These are phyloP conservation scores for Didymella sp. DNA, from an alignment of 2,329 filamentous ascomycete species.

Conservation along the genomic window DNA sequence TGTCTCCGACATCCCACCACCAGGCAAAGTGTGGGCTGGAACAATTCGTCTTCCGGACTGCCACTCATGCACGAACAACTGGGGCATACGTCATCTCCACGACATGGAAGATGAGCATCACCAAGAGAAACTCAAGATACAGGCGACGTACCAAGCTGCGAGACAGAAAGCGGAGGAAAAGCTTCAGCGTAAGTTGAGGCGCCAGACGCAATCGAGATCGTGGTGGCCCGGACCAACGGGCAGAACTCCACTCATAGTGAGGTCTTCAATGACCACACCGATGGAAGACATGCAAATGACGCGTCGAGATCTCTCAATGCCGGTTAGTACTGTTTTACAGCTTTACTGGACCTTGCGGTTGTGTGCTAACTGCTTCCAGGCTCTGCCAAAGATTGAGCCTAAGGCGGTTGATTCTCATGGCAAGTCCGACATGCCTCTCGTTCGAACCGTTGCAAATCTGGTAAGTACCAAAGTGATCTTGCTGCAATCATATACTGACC, in stretches of 20 bases:
- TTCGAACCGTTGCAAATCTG: not conserved
- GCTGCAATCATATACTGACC: not conserved
- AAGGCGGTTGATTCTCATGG: not conserved
- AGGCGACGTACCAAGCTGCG: no score
- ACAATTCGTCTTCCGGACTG: not conserved
- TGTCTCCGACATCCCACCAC: not conserved
- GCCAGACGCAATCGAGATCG: not conserved
- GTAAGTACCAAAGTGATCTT: not conserved
- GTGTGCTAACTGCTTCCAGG: not conserved
- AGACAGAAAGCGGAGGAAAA: not conserved
- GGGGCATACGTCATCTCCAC: not conserved
- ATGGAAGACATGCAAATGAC: not conserved
- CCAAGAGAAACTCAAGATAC: not conserved
- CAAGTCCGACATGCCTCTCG: not conserved
- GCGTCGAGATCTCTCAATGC: not conserved
- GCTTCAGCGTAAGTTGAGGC: not conserved
- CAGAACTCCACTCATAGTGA: not conserved
- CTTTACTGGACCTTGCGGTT: not conserved
- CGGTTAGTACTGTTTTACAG: not conserved
- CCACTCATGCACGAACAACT: not conserved
- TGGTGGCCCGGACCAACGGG: not conserved
- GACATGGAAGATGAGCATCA: not conserved
- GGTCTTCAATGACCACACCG: not conserved
- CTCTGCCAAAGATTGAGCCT: not conserved
- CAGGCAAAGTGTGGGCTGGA: not conserved